Evolutionary conservation across 139 green algal species (phyloP).

Genomic region (Closterium sp.): DNA sequence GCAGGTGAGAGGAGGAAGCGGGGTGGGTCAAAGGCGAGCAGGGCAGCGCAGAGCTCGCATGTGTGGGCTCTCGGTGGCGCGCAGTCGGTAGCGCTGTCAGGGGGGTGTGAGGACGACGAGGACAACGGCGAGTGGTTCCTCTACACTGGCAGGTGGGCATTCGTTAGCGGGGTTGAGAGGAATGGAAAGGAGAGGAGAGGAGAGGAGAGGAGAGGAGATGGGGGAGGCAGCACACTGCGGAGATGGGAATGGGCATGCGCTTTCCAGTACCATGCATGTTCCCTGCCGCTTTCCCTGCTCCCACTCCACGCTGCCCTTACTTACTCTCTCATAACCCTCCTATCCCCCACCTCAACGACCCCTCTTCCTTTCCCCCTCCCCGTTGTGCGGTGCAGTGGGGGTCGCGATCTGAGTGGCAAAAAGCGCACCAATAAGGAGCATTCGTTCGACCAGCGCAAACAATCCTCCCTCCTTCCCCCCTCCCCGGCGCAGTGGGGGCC

Average conservation of each 20-base stretch:
- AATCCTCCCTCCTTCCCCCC: neutral
- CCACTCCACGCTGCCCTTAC: neutral
- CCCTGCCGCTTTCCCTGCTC: neutral
- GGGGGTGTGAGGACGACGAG: constrained; percentile 87
- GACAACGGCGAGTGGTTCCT: constrained; percentile 95
- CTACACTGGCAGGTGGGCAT: constrained; percentile 76
- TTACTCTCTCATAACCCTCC: neutral
- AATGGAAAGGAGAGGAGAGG: neutral
- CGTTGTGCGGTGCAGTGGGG: constrained; percentile 63
- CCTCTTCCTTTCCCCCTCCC: neutral
- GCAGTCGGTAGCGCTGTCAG: constrained; percentile 76
- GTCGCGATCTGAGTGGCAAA: constrained; percentile 92
- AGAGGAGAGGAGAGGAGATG: neutral
- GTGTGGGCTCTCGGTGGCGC: too few species aligned
- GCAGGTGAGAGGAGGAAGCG: constrained; percentile 32
- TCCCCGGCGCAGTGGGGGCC: constrained; percentile 60
- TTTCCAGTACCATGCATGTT: neutral
- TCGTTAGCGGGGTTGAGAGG: neutral
- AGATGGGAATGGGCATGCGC: neutral
- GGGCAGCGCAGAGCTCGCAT: too few species aligned
- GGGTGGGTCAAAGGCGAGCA: too few species aligned
- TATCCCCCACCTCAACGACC: neutral
- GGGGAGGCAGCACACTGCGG: neutral
- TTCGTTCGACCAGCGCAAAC: constrained; percentile 74
- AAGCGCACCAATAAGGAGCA: constrained; percentile 92